Base-by-base conservation (phyloP, 768 basidiomycete genomes). In the Coprinopsis sp. region DNA sequence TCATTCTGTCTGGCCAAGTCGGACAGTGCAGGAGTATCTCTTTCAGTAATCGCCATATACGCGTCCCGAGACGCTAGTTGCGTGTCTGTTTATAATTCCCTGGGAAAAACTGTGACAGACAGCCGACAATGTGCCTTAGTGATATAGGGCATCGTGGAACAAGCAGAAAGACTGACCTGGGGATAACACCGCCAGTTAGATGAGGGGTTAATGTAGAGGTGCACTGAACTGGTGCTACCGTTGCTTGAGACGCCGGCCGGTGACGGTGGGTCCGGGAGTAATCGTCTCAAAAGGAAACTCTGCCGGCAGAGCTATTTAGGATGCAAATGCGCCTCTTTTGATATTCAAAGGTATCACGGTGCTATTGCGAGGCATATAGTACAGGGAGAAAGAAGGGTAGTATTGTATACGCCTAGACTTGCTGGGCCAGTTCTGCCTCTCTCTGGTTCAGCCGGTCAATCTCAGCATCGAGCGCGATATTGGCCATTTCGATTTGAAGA, bases 401-500 rank as follows among this genome's bases (percentile, higher is more conserved):
- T 22, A 8, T 6, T 27, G 6, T 18, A 13, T 46, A 30, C 30
- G 16, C 12, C 46, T 48, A 46, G 61, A 58, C 66, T 24, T 73
- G 57, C 34, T 67, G 71, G 33, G 76, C 72, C 39, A 89, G 70
- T 56, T 87, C 85, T 3, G 71, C 77, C 62, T 85, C 84, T 51
- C 65, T 74, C 50, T 67, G 68, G 54, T 74, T 72, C 43, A 90
- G 64, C 30, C 73, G 66, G 37, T 75, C 78, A 38, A 96, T 73
- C 58, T 96, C 91, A 4, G 72, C 82, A 55, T 93, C 91, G 63
- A 96, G 64, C 22, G 91, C 91, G 33, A 84, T 76, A 61, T 92
- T 94, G 14, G 93, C 95, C 81, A 98, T 83, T 73, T 96, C 94
- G 53, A 96, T 87, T 66, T 97, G 94, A 49, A 97, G 68, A 36